These are phyloP conservation scores for Amanita rimosa DNA, from an alignment of 768 basidiomycete genomes.

Conservation along the genomic window DNA sequence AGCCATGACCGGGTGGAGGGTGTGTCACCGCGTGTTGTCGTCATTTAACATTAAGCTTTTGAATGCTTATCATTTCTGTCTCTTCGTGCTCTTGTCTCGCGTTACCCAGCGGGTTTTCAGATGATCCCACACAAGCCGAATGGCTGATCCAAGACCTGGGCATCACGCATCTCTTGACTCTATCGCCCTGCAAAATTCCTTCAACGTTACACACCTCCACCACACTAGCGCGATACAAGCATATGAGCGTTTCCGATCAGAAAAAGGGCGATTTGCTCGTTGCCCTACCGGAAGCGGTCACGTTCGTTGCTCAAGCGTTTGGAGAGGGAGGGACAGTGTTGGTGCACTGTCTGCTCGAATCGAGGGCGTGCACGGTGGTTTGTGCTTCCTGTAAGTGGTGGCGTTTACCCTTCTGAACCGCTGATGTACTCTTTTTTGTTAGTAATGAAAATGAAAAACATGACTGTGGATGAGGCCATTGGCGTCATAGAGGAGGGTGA, in stretches of 20 bases:
- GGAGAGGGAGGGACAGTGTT: slow-evolving; percentile 33
- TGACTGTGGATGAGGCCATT: slow-evolving; percentile 28
- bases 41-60: not conserved
- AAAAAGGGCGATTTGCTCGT: slow-evolving; percentile 30
- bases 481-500: slow-evolving; percentile 31
- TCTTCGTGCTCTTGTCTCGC: too few species aligned
- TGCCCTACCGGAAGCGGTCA: slow-evolving; percentile 32
- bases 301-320: slow-evolving; percentile 33
- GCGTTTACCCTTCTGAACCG: not conserved
- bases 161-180: slow-evolving; percentile 40
- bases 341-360: slow-evolving; percentile 42
- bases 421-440: not conserved
- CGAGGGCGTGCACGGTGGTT: slow-evolving; percentile 38
- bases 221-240: slow-evolving; percentile 24
- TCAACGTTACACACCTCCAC: slow-evolving; percentile 15
- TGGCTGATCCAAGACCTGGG: slow-evolving; percentile 39
- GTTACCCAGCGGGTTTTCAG: slow-evolving; percentile 39
- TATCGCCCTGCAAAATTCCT: slow-evolving; percentile 39
- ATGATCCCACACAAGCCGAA: slow-evolving; percentile 36
- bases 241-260: slow-evolving; percentile 29
- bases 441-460: slow-evolving; percentile 37
- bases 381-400: slow-evolving; percentile 40
- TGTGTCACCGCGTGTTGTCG: too few species aligned
- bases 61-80: not conserved
- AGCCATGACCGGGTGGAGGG: too few species aligned